These are phyloP conservation scores for Mortierella hygrophila DNA, from an alignment of 192 early-diverging fungal species.

Conservation along the genomic window DNA sequence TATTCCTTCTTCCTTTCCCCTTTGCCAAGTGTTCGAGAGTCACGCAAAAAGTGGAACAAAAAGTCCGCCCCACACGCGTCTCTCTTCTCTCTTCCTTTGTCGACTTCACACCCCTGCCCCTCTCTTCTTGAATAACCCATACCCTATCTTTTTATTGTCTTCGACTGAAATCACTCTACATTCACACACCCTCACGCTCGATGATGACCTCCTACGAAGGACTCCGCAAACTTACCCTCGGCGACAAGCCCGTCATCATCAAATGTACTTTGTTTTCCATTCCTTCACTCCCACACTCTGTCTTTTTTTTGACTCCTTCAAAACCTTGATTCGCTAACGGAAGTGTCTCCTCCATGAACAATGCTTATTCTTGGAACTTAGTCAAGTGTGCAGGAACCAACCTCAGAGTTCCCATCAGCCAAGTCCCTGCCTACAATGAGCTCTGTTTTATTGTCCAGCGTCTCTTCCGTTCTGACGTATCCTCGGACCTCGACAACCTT, in stretches of 20 bases:
- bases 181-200: background rate
- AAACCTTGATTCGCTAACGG: background rate
- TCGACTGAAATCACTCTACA: background rate
- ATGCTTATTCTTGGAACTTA: conserved; percentile 19
- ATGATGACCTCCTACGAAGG: conserved; percentile 52
- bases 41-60: conserved; percentile 10
- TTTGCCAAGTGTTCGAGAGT: background rate
- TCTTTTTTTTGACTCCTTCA: background rate
- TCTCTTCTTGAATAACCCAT: background rate
- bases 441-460: conserved; percentile 64
- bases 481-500: conserved; percentile 56
- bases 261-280: conserved; percentile 30
- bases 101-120: background rate
- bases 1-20: background rate
- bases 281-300: background rate
- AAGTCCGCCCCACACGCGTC: background rate
- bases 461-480: conserved; percentile 56
- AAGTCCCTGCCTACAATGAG: conserved; percentile 65
- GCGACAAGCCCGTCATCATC: conserved; percentile 52
- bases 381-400: conserved; percentile 62
- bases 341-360: background rate
- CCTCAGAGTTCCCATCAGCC: conserved; percentile 61
- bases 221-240: conserved; percentile 48
- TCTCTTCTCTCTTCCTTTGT: background rate
- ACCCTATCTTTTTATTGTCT: background rate